Evolutionary conservation across 2,329 filamentous ascomycete genomes (phyloP).

Genomic region (Neofusicoccum sp.): DNA sequence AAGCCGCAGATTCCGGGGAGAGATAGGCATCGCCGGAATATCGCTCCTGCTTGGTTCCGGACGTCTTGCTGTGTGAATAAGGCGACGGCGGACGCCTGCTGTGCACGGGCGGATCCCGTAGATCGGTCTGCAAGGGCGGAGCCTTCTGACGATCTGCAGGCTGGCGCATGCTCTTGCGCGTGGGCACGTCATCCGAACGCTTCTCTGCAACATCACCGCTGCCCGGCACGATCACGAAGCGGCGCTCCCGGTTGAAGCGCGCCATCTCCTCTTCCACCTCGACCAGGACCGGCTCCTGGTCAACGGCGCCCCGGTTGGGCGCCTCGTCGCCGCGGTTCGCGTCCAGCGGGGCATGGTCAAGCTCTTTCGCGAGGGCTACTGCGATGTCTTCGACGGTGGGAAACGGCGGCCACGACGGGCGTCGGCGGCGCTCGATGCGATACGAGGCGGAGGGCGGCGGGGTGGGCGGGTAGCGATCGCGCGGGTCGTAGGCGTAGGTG

Average conservation of each 20-base stretch:
- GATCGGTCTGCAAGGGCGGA: conserved; percentile 34
- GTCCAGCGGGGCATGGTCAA: conserved; percentile 36
- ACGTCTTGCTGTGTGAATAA: conserved; percentile 43
- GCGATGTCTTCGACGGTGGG: conserved; percentile 69
- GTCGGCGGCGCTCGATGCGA: conserved; percentile 19
- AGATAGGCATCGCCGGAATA: conserved; percentile 44
- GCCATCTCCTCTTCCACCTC: conserved; percentile 50
- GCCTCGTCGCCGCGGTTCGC: conserved; percentile 53
- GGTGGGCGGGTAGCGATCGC: conserved; percentile 6
- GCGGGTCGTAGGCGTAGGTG: conserved; percentile 1
- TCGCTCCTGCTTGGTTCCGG: conserved; percentile 22
- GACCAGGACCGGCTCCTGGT: conserved; percentile 67
- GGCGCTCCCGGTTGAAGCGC: conserved; percentile 56
- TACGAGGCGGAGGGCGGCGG: conserved; percentile 12
- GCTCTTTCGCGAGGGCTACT: conserved; percentile 59
- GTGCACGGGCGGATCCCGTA: conserved; percentile 40
- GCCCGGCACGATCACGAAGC: conserved; percentile 59
- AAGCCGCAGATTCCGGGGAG: not conserved
- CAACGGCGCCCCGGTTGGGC: conserved; percentile 60
- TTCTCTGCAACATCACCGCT: conserved; percentile 24
- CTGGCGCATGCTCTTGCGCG: conserved; percentile 6
- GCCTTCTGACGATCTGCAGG: conserved; percentile 24
- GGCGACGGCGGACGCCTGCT: conserved; percentile 44
- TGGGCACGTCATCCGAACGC: not conserved
- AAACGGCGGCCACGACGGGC: conserved; percentile 53